Evolutionary conservation across 2,329 filamentous ascomycete species (phyloP), one percentile per base, ranked within the genome.

Genomic region (Emergomyces orientalis): DNA sequence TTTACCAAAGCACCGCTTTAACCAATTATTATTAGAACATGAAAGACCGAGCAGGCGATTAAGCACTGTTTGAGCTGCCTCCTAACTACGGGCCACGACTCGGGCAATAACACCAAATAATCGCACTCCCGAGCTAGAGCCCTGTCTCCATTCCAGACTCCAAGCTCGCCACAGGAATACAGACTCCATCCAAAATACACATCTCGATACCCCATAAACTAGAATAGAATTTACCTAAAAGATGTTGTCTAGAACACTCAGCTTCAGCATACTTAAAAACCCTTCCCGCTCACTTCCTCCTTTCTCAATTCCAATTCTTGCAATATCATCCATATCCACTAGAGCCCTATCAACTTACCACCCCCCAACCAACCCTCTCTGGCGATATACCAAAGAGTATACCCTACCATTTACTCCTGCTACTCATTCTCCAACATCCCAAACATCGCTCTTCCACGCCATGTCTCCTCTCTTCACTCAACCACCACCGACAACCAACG

Each of bases 381-480:
- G n/a, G 1, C n/a, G 5, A 17, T 22, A 9, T 30, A 47, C 13
- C 41, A 39, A 41, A 14, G 25, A 7, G 19, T 14, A 51, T 17
- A 8, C 11, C 9, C n/a, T 39, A 56, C 13, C 25, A 41, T 27
- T 34, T 39, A 27, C 30, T 13, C n/a, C 59, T 14, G 30, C 45
- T 19, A 39, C 30, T 19, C n/a, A 32, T 7, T 41, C 37, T 37
- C 9, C n/a, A 61, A 3, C 47, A 25, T 27, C 60, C 34, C 60
- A 14, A 27, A 14, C n/a, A 30, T 37, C 34, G 34, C 39, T n/a
- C n/a, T 61, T 55, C 22, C 47, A 61, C 30, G 54, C 45, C 22
- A 61, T 56, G 47, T 56, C 60, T 56, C 51, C 49, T 34, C 11
- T 43, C 30, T 56, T 56, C 49, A 39, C 13, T n/a, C 11, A 39